Base-by-base conservation (phyloP, 352 stramenopile genomes). In the Pythium biforme region DNA sequence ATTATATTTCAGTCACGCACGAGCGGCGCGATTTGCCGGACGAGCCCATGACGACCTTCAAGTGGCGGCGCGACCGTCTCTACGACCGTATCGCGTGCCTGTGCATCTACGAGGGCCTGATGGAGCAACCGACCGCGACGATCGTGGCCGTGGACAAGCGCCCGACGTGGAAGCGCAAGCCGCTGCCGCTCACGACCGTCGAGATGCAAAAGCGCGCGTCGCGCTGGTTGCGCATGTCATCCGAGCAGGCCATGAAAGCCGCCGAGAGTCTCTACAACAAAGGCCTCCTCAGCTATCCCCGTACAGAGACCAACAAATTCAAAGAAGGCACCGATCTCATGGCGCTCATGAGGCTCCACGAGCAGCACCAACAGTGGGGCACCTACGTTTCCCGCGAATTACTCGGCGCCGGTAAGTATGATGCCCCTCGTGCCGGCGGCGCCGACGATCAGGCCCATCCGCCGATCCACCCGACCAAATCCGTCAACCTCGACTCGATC, bases 241-340 rank as follows among this genome's bases (percentile, higher is more conserved):
- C 93, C 3, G 97, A 99, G 73, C 83, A 90, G 58, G 94, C 96
- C 1, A 99, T 99, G 97, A 90, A 95, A 56, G 89, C 92, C 5
- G 96, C 95, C 20, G 96, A 99, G 72, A 87, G 79, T 51, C 78
- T 99, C 26, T 99, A 99, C 79, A 97, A 99, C 74, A 92, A 98
- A 65, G 98, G 98, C 23, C 94, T 97, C 25, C 92, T 99, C 61
- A 98, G 89, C 62, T 99, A 99, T 69, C 98, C 98, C 12, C 88
- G 98, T 62, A 99, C 98, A 3, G 98, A 99, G 76, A 99, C 98
- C 12, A 98, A 99, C 79, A 95, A 92, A 53, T 99, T 99, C 75
- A 96, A 97, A 64, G 85, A 92, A 64, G 84, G 87, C 34, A 96
- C 90, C 8, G 92, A 98, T 65, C 70, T 99, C n/a, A 77, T 81